Conservation (phyloP, 345 rosid genomes). For the Laguncularia racemosa region DNA sequence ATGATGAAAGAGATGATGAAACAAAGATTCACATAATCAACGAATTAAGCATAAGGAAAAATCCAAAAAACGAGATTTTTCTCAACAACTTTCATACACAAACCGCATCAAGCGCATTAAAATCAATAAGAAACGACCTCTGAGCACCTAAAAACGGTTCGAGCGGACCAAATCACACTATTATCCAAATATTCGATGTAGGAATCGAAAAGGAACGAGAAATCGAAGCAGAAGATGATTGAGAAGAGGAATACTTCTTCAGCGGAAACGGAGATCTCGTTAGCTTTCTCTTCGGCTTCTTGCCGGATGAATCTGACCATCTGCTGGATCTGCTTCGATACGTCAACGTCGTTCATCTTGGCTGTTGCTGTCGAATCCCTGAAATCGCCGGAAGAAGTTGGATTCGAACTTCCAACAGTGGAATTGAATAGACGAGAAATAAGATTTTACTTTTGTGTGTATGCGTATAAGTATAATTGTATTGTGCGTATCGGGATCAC, state of each 20-base stretch:
- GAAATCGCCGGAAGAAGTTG: no score
- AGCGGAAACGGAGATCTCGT: conserved; percentile 92
- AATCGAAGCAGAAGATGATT: neutral
- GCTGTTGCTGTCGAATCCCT: neutral
- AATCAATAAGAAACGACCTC: conserved; percentile 1
- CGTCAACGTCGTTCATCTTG: conserved; percentile 93
- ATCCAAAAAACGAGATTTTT: no score
- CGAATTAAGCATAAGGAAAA: no score
- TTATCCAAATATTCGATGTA: no score
- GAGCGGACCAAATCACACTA: neutral
- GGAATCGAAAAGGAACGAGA: neutral
- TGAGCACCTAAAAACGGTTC: neutral
- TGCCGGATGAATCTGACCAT: conserved; percentile 98
- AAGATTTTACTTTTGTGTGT: no score
- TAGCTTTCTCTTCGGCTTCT: conserved; percentile 95
- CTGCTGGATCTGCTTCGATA: conserved; percentile 92
- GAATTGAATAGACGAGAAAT: no score
- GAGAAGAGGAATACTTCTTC: conserved; percentile 56
- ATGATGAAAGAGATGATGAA: no score
- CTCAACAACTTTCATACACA: neutral
- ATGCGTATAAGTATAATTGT: no score
- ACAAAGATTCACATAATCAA: no score
- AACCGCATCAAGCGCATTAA: conserved; percentile 1
- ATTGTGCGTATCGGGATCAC: no score
- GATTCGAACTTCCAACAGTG: no score